Conservation (phyloP, 305 asterid genomes). For the Fraxinus floribunda region DNA sequence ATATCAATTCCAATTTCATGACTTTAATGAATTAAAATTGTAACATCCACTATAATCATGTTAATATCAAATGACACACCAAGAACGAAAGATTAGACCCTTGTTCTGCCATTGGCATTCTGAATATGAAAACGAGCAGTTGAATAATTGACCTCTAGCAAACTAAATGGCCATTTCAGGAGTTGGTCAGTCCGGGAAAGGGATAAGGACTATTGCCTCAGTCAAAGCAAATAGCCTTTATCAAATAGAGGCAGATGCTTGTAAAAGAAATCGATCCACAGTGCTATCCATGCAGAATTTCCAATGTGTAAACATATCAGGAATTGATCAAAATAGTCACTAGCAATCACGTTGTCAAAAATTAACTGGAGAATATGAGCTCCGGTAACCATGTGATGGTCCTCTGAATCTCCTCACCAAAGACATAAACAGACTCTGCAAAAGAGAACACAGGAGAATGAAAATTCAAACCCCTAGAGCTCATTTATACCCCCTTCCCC, state of each 20-base stretch:
- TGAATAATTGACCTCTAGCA: not conserved
- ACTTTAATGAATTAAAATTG: not conserved
- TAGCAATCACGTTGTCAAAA: conserved; percentile 44
- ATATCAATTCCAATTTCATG: not conserved
- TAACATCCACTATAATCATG: not conserved
- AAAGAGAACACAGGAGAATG: not conserved
- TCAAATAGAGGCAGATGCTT: conserved; percentile 12
- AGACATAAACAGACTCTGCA: conserved; percentile 61
- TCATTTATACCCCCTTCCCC: not conserved
- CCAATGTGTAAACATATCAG: not conserved
- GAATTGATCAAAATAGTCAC: conserved; percentile 1
- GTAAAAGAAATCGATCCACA: conserved; percentile 10
- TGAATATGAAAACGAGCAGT: not conserved
- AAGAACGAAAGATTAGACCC: not conserved
- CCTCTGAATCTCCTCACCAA: conserved; percentile 71
- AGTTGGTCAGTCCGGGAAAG: not conserved
- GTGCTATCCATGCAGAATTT: conserved; percentile 11
- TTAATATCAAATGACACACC: not conserved
- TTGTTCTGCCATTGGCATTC: not conserved
- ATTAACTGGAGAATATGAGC: conserved; percentile 85
- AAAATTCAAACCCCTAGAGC: no score
- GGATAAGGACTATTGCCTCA: not conserved
- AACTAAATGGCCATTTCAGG: not conserved
- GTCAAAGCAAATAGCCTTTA: conserved; percentile 13
- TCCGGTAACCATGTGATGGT: conserved; percentile 73